Base-by-base conservation (phyloP, 139 green algal genomes). In the Chlamydomonas schloesseri region DNA sequence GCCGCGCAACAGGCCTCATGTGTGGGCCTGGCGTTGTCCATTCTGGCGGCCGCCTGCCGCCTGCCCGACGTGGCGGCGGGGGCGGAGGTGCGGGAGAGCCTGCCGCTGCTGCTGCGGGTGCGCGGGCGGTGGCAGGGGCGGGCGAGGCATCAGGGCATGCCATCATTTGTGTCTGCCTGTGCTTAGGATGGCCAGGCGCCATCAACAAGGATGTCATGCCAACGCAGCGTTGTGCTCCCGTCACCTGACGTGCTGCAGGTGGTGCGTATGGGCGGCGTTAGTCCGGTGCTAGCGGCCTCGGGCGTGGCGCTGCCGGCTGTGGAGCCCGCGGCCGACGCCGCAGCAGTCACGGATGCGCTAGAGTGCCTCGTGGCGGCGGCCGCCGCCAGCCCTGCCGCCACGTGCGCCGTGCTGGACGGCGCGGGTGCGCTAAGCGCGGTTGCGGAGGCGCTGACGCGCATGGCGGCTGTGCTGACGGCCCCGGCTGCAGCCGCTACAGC, bases 101-200 rank as follows among this genome's bases (percentile, higher is more conserved):
- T 91, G 10, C 92, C 92, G 17, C 58, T 93, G 69, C 62, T 96
- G 33, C 34, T 94, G 17, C 89, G 91, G 70, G 93, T 95, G 14
- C 65, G 71, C 0, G 20, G 37, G 23, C 6, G 37, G 4, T 10
- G 1, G 42, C 42, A 50, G 42, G 42, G n/a, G 42, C 42, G 42
- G 42, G 42, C 42, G 8, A 8, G 42, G 42, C 42, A 50, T 50
- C 6, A 50, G n/a, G n/a, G n/a, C n/a, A n/a, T n/a, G n/a, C n/a
- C n/a, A n/a, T n/a, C n/a, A n/a, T n/a, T n/a, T n/a, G n/a, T n/a
- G n/a, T n/a, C n/a, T n/a, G n/a, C n/a, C n/a, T n/a, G n/a, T n/a
- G n/a, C n/a, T n/a, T n/a, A n/a, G n/a, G n/a, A n/a, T n/a, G n/a
- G n/a, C n/a, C n/a, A n/a, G n/a, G n/a, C n/a, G n/a, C n/a, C n/a